Base-by-base conservation (phyloP, 345 rosid species). In the Ceriops decandra region DNA sequence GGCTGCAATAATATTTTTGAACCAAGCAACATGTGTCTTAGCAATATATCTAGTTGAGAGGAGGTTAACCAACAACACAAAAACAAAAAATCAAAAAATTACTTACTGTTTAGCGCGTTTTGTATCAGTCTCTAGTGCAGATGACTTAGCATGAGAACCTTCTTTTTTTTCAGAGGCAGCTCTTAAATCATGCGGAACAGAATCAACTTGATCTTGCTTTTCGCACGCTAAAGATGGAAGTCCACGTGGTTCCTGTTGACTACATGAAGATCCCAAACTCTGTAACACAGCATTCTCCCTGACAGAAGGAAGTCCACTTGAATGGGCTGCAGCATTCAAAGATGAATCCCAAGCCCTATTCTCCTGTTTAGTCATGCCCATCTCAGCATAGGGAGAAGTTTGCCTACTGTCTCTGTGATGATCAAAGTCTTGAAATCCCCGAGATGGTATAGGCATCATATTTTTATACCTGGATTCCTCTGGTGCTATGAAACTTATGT, bases 41-140 rank as follows among this genome's bases (percentile, higher is more conserved):
- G 67, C 17, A 46, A 63, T 33, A 33, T 33, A 33, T 33, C 36
- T 33, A 33, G 33, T 7, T 42, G 35, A 38, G 47, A 63, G 54
- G 46, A 38, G 15, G 46, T 38, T 38, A 38, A 38, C 46, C 15
- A 10, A 38, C 15, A 11, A 38, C 28, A 64, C 30, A 57, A 46
- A 61, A 22, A 10, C 19, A 13, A 22, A 64, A 76, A 67, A 61
- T 62, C 9, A 36, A 70, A 71, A 70, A 68, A 78, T 36, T 21
- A 78, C 99, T 68, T 85, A 95, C 99, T 92, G 99, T 85, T 92
- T 73, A 68, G 80, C 80, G 58, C 76, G 80, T 64, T 77, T 77
- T 68, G 80, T 68, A 36, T 77, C 80, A 36, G 53, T 63, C 58
- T 77, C 80, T 38, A 73, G 58, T 57, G 62, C 52, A 57, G 73